These are phyloP conservation scores for Suillus brevipes DNA, from an alignment of 768 basidiomycete genomes.

Conservation along the genomic window DNA sequence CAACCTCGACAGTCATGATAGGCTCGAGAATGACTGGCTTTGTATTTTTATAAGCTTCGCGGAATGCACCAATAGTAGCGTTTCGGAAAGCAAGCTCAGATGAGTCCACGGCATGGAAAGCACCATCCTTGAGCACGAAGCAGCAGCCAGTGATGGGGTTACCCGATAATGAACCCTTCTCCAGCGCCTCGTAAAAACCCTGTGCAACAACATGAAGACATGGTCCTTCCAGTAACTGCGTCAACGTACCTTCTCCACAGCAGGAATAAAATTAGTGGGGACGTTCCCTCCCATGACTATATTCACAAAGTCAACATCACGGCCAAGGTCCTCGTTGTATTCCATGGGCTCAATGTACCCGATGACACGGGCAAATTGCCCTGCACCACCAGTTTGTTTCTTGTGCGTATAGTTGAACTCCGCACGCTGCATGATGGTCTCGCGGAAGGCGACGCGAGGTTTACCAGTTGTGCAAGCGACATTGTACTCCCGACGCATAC, in stretches of 20 bases:
- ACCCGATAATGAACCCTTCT: slow-evolving; percentile 87
- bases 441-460: slow-evolving; percentile 95
- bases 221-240: not conserved
- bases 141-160: slow-evolving; percentile 85
- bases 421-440: slow-evolving; percentile 83
- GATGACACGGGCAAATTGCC: slow-evolving; percentile 92
- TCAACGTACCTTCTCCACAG: slow-evolving; percentile 79
- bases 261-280: slow-evolving; percentile 89
- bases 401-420: slow-evolving; percentile 93
- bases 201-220: slow-evolving; percentile 29
- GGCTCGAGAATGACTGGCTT: slow-evolving; percentile 88
- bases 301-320: slow-evolving; percentile 83
- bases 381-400: slow-evolving; percentile 97
- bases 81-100: slow-evolving; percentile 94
- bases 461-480: slow-evolving; percentile 92
- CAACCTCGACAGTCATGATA: slow-evolving; percentile 98
- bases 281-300: slow-evolving; percentile 91
- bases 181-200: slow-evolving; percentile 94
- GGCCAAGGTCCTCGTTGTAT: slow-evolving; percentile 70
- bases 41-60: slow-evolving; percentile 80
- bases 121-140: slow-evolving; percentile 89
- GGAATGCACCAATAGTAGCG: slow-evolving; percentile 89
- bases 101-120: slow-evolving; percentile 92
- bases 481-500: slow-evolving; percentile 97
- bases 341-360: slow-evolving; percentile 91